Base-by-base conservation (phyloP, 2,329 filamentous ascomycete species). In the Neofusicoccum parvum region DNA sequence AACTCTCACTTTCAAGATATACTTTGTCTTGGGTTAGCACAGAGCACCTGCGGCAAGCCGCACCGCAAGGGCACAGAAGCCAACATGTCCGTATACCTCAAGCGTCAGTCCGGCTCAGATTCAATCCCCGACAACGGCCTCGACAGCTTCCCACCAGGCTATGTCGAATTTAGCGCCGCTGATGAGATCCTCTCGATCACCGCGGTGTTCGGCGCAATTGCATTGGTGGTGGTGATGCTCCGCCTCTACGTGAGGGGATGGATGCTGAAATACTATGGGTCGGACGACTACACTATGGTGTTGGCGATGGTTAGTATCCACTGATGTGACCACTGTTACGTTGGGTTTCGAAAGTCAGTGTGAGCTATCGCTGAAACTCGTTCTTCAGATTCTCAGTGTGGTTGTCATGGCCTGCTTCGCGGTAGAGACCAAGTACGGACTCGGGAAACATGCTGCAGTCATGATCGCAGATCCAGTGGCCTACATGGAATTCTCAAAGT, bases 261-360 rank as follows among this genome's bases (percentile, higher is more conserved):
- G 11, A 79, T 86, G 72, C 76, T 86, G 50, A 81, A 79, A 27
- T 81, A 80, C 34, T 75, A 82, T 50, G 83, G 83, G 1, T 69
- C 75, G 27, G 85, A 87, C 74, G 84, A 86, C 69, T 81, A 76
- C 66, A 67, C 80, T 2, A 84, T 85, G 69, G 58, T 80, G 1
- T 65, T 72, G 3, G 78, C 82, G 3, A 75, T 77, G 73, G 75
- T 83, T 68, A 68, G 74, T 65, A n/a, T 45, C 10, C n/a, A 7
- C n/a, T 10, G 17, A 12, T n/a, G 9, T 36, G 20, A 5, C 9
- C 46, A 32, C 27, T 32, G 27, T 32, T 7, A 32, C 7, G 5
- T 32, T 7, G 27, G 27, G 27, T 5, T 32, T 32, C 27, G 27
- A 32, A 32, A 32, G 27, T 32, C 27, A 7, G 27, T 5, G 27